phyloP scores from a whole-genome alignment of 176 grass and related monocot genomes.

The Saccharum spontaneum region DNA sequence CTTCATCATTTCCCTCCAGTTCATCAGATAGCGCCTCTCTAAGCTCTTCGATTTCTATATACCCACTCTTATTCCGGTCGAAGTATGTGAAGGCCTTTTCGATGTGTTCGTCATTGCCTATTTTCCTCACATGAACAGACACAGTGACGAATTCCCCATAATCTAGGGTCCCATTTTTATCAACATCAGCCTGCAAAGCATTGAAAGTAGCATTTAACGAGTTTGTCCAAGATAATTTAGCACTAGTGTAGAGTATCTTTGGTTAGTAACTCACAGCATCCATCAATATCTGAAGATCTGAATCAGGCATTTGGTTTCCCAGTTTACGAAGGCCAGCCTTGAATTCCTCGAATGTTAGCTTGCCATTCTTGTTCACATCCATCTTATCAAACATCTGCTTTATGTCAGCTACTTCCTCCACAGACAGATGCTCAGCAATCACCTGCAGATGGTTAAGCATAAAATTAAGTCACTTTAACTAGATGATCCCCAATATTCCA shows the following conservation, averaged over 20 bases:
- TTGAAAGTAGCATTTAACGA: constrained; percentile 21
- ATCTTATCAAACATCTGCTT: constrained; percentile 77
- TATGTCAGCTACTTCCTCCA: constrained; percentile 85
- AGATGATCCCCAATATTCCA: neutral
- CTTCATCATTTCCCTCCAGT: constrained; percentile 63
- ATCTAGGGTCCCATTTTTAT: constrained; percentile 73
- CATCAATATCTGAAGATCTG: constrained; percentile 74
- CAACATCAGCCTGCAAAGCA: constrained; percentile 72
- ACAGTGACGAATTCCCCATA: constrained; percentile 86
- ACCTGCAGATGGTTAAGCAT: constrained; percentile 54
- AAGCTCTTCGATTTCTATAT: constrained; percentile 94
- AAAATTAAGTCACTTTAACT: constrained; percentile 3
- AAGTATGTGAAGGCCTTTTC: constrained; percentile 84
- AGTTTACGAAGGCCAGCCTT: constrained; percentile 67
- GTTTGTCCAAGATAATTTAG: neutral
- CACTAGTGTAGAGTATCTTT: neutral
- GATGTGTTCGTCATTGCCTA: constrained; percentile 77
- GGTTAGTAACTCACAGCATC: constrained; percentile 65
- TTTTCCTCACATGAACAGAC: constrained; percentile 81
- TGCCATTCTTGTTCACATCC: constrained; percentile 67
- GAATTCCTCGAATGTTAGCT: constrained; percentile 80
- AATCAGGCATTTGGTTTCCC: constrained; percentile 76
- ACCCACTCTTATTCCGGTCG: constrained; percentile 71
- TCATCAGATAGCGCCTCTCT: constrained; percentile 65
- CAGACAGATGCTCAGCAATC: constrained; percentile 83